These are phyloP conservation scores for Trametes meyenii DNA, from an alignment of 768 basidiomycete genomes.

Conservation along the genomic window DNA sequence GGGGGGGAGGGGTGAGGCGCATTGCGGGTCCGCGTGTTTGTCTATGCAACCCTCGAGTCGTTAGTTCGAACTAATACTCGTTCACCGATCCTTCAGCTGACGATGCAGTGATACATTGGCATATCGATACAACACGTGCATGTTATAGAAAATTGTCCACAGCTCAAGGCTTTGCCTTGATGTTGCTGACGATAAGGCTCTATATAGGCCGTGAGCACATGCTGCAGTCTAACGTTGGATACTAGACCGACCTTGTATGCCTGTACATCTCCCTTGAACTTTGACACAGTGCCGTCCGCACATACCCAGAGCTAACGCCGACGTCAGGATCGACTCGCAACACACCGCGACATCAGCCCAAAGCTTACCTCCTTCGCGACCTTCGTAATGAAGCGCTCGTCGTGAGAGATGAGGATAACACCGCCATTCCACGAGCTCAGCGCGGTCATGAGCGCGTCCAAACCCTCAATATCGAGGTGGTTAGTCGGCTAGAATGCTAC, in stretches of 20 bases:
- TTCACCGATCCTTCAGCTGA: too few species aligned
- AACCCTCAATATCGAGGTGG: slow-evolving; percentile 96
- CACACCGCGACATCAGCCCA: slow-evolving; percentile 6
- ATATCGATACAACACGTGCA: neutral
- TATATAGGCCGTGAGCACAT: slow-evolving; percentile 31
- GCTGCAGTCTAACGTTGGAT: neutral
- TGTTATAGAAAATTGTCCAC: neutral
- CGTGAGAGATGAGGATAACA: slow-evolving; percentile 92
- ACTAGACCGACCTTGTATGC: slow-evolving; percentile 74
- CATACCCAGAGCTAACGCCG: slow-evolving; percentile 85
- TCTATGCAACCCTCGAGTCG: too few species aligned
- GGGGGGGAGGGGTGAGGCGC: too few species aligned
- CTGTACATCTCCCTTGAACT: slow-evolving; percentile 89
- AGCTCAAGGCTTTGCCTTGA: slow-evolving; percentile 36
- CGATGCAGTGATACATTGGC: neutral
- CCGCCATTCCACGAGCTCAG: slow-evolving; percentile 84
- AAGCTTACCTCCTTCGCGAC: slow-evolving; percentile 77
- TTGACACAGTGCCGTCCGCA: slow-evolving; percentile 74
- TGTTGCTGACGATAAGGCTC: slow-evolving; percentile 62
- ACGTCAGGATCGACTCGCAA: slow-evolving; percentile 5
- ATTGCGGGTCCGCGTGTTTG: too few species aligned
- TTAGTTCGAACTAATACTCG: too few species aligned
- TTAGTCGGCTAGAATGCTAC: slow-evolving; percentile 68
- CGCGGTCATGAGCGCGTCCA: slow-evolving; percentile 92
- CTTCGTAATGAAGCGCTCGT: slow-evolving; percentile 91